phyloP scores from a whole-genome alignment of 768 basidiomycete species.

The Boletellus ananiceps region DNA sequence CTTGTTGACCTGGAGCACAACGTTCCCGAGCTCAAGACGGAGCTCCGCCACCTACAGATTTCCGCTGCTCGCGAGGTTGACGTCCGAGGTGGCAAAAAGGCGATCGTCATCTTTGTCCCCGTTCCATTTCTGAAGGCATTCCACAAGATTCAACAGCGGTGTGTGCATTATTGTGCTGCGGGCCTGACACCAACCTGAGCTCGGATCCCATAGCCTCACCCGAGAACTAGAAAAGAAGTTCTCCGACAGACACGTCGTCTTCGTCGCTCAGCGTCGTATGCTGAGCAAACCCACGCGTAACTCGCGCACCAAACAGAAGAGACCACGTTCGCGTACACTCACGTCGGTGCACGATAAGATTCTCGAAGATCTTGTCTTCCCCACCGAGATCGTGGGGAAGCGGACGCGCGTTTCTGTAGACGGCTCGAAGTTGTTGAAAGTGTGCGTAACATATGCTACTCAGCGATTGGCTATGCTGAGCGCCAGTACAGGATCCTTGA shows the following conservation, averaged over 20 bases:
- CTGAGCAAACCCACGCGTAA: conserved; percentile 94
- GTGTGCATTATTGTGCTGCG: conserved; percentile 1
- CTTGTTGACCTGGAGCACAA: conserved; percentile 97
- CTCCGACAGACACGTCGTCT: conserved; percentile 98
- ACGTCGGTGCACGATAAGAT: conserved; percentile 98
- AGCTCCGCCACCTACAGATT: conserved; percentile 94
- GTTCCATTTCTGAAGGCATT: conserved; percentile 97
- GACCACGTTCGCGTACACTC: conserved; percentile 94
- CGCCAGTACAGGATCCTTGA: conserved; percentile 74
- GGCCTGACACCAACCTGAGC: conserved; percentile 5
- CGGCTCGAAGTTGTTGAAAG: conserved; percentile 94
- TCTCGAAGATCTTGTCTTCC: conserved; percentile 97
- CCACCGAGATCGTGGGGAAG: conserved; percentile 99
- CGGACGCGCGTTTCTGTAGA: conserved; percentile 90
- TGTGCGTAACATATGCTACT: conserved; percentile 56
- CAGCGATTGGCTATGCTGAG: conserved; percentile 14
- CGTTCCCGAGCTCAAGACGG: conserved; percentile 95
- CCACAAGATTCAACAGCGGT: conserved; percentile 97
- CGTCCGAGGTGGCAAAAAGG: conserved; percentile 99
- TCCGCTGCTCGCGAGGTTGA: conserved; percentile 98
- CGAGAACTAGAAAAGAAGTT: conserved; percentile 99
- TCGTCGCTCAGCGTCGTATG: conserved; percentile 98
- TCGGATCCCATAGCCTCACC: conserved; percentile 65
- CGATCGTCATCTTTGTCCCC: conserved; percentile 97
- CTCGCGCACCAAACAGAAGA: conserved; percentile 91